Conservation (phyloP, 192 early-diverging fungal species). For the Linnemannia hyalina region DNA sequence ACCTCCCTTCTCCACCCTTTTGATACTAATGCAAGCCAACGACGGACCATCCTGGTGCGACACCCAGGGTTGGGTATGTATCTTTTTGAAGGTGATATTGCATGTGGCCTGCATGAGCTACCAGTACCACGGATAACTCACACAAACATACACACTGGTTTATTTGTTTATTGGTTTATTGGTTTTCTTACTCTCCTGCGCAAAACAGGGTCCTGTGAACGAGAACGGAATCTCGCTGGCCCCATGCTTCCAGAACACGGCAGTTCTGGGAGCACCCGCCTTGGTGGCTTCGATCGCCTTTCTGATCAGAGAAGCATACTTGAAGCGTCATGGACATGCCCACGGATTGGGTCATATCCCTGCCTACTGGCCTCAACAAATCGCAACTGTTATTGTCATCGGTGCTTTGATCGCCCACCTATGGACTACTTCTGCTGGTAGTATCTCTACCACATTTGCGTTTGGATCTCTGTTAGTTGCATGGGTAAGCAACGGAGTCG, state of each 20-base stretch:
- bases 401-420: background rate
- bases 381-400: slow-evolving; percentile 11
- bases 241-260: slow-evolving; percentile 31
- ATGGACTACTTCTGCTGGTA: background rate
- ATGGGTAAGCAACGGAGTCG: slow-evolving; percentile 19
- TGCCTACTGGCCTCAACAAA: slow-evolving; percentile 28
- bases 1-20: background rate
- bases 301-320: slow-evolving; percentile 3
- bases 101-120: too few relatives aligned
- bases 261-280: slow-evolving; percentile 20
- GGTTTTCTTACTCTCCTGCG: background rate
- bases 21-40: background rate
- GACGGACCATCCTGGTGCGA: slow-evolving; percentile 30
- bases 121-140: background rate
- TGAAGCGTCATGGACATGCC: slow-evolving; percentile 3
- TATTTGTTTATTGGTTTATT: background rate
- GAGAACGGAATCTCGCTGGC: slow-evolving; percentile 21
- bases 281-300: slow-evolving; percentile 12
- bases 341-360: slow-evolving; percentile 13
- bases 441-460: slow-evolving; percentile 9
- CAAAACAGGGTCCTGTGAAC: slow-evolving; percentile 22
- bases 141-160: background rate
- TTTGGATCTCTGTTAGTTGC: background rate
- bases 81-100: background rate
- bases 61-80: slow-evolving; percentile 36